Percentiles rank a stretch among this genome's conserved stretches.
Conservation (phyloP, 257 asterid species). For the Solanum tarapatanum region DNA sequence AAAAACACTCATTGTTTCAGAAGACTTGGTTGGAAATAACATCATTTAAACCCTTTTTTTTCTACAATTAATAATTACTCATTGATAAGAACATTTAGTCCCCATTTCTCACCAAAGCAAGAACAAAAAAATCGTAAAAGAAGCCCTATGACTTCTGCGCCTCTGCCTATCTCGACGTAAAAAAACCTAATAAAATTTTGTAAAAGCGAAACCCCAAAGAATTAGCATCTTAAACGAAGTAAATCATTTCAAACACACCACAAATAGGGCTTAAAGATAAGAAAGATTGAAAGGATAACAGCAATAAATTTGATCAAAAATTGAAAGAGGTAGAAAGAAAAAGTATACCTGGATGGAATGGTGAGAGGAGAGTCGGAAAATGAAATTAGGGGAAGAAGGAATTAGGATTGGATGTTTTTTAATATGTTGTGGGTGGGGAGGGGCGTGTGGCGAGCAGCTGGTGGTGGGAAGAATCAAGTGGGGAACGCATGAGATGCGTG, state of each 20-base stretch:
- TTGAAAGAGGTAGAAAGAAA: background rate
- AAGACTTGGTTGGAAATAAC: no score
- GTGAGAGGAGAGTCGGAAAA: background rate
- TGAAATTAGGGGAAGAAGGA: background rate
- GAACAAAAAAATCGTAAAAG: background rate
- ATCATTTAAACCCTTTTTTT: no score
- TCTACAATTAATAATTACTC: no score
- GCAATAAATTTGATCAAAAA: no score
- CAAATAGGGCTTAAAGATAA: background rate
- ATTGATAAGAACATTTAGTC: background rate
- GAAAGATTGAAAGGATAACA: no score
- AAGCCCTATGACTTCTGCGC: background rate
- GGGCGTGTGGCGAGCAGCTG: constrained; percentile 43
- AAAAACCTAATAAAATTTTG: background rate
- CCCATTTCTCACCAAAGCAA: background rate
- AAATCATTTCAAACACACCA: background rate
- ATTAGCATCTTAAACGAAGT: background rate
- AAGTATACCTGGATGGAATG: background rate
- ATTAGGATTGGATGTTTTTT: background rate
- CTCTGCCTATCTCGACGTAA: background rate
- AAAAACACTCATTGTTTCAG: no score
- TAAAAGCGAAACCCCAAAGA: background rate
- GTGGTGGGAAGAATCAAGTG: constrained; percentile 2
- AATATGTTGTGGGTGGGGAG: background rate
- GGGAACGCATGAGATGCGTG: constrained; percentile 1